These are phyloP conservation scores for Striga hermonthica DNA, from an alignment of 305 asterid genomes.

Conservation along the genomic window DNA sequence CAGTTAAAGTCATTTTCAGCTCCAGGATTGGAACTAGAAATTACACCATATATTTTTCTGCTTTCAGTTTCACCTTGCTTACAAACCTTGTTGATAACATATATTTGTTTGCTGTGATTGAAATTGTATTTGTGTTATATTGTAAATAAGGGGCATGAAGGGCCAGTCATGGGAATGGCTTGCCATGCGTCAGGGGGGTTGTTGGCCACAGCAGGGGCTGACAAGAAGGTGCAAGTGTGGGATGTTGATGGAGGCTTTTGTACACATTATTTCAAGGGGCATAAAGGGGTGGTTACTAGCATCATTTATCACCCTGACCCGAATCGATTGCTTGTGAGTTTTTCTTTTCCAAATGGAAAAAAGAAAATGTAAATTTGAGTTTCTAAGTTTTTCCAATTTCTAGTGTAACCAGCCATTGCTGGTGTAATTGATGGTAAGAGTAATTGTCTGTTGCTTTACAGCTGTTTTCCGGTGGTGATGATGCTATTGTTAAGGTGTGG, in stretches of 20 bases:
- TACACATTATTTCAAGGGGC: slow-evolving; percentile 94
- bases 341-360: slow-evolving; percentile 22
- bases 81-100: neutral
- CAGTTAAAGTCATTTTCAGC: too few species aligned
- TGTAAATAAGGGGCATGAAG: slow-evolving; percentile 83
- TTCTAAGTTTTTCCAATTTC: slow-evolving; percentile 1
- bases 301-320: slow-evolving; percentile 83
- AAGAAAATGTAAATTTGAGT: slow-evolving; percentile 5
- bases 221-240: slow-evolving; percentile 94
- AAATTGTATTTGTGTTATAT: neutral
- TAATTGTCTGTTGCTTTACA: slow-evolving; percentile 33
- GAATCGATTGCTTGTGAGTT: slow-evolving; percentile 65
- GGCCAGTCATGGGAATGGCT: slow-evolving; percentile 91
- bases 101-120: too few species aligned
- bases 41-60: too few species aligned
- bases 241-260: slow-evolving; percentile 94
- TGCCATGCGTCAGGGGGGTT: slow-evolving; percentile 93
- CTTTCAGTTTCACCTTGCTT: neutral
- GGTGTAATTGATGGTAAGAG: neutral
- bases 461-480: slow-evolving; percentile 91
- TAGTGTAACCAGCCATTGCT: neutral
- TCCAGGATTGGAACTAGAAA: neutral
- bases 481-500: slow-evolving; percentile 74
- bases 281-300: slow-evolving; percentile 85
- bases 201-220: slow-evolving; percentile 97